Base-by-base conservation (phyloP, 1,284 basidiomycete genomes). In the Athelia sp. region DNA sequence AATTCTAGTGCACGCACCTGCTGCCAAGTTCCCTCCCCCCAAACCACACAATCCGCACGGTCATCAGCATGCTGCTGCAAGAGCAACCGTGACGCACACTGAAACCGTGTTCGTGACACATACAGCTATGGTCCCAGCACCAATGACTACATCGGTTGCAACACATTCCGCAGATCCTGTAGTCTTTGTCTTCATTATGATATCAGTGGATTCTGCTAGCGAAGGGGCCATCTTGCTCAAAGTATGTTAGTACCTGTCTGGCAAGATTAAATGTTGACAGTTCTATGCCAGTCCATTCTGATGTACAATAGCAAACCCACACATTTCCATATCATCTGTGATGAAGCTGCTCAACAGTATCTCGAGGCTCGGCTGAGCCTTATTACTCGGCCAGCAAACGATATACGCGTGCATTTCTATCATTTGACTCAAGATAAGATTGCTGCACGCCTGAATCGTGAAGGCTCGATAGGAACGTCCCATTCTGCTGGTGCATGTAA, bases 311-410 rank as follows among this genome's bases (percentile, higher is more conserved):
- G 68, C 18, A 62, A 61, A 32, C 72, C 75, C 15, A 59, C 70
- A 14, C 66, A 74, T n/a, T 68, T 76, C 49, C 74, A 77, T 54
- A 72, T 76, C 49, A 67, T 76, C 18, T 76, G 73, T 52, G 73
- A 76, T 52, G 65, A 71, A 23, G 55, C 46, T 8, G 73, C 73
- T 1, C 67, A 72, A 50, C 45, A 56, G 3, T 65, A 68, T 48
- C 58, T 76, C 4, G 65, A 71, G 49, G 53, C 53, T 6, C 65
- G 74, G 3, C 49, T 76, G 18, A 46, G 57, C 6, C 66, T 75
- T 26, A 56, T 77, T 24, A 63, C 57, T 9, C 65, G 61, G 10
- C 74, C 74, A 2, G 49, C 57, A 4, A 62, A 69, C 51, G 57
- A 64, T 43, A 52, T 75, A 47, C 56, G 58, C 17, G 65, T 77